These are phyloP conservation scores for Aspergillus avenaceus DNA, from an alignment of 495 filamentous ascomycete species.

Conservation along the genomic window DNA sequence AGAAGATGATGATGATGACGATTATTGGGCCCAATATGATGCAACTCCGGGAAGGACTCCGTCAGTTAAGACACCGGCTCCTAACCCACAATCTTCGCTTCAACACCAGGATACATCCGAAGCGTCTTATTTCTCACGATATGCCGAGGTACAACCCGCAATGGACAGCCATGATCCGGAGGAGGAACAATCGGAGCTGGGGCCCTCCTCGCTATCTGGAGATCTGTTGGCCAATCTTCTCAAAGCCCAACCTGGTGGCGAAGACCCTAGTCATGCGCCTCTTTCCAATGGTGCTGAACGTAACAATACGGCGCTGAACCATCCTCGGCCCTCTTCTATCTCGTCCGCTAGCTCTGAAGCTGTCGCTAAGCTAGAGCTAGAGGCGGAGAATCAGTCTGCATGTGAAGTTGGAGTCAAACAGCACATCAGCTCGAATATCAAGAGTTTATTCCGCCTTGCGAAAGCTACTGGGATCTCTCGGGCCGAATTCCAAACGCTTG, in stretches of 20 bases:
- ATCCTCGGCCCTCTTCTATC: constrained; percentile 44
- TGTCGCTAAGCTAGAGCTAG: constrained; percentile 63
- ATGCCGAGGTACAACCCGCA: constrained; percentile 82
- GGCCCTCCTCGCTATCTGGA: constrained; percentile 53
- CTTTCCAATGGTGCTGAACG: constrained; percentile 23
- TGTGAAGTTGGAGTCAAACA: constrained; percentile 81
- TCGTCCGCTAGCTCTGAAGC: constrained; percentile 54
- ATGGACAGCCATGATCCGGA: constrained; percentile 85
- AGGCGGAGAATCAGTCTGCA: constrained; percentile 58
- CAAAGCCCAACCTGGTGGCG: constrained; percentile 25
- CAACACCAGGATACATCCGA: constrained; percentile 31
- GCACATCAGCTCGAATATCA: constrained; percentile 82
- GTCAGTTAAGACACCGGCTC: constrained; percentile 59
- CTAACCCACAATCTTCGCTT: constrained; percentile 28
- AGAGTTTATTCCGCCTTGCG: constrained; percentile 81
- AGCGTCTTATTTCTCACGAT: constrained; percentile 73
- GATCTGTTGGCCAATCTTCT: constrained; percentile 38
- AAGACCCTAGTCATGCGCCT: constrained; percentile 7
- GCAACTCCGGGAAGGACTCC: constrained; percentile 76
- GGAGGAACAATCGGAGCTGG: constrained; percentile 48
- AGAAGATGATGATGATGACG: constrained; percentile 76
- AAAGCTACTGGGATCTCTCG: constrained; percentile 75
- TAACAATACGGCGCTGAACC: constrained; percentile 28
- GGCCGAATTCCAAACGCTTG: constrained; percentile 75
- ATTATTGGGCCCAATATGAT: constrained; percentile 95